phyloP scores from a whole-genome alignment of 108 stramenopile genomes.

The Nitzschia sp. region DNA sequence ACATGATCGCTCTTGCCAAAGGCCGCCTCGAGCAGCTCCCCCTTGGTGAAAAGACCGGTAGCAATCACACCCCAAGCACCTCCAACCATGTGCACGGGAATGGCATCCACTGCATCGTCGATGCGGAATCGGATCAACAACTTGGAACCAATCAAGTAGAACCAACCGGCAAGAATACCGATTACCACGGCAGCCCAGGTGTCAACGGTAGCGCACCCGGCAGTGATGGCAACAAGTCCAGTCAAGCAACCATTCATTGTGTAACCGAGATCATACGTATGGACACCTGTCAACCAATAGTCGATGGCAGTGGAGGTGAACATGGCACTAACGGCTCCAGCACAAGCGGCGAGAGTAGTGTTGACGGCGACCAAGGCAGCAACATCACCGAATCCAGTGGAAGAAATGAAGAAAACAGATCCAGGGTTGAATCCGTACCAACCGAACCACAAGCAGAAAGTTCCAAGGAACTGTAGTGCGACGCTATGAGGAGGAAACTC shows the following conservation, averaged over 20 bases:
- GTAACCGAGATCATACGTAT: constrained; percentile 34
- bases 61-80: constrained; percentile 88
- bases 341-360: constrained; percentile 66
- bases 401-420: constrained; percentile 60
- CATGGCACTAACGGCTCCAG: constrained; percentile 64
- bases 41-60: constrained; percentile 68
- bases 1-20: constrained; percentile 41
- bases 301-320: constrained; percentile 54
- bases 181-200: constrained; percentile 84
- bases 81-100: constrained; percentile 79
- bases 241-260: constrained; percentile 73
- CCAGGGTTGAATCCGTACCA: constrained; percentile 95
- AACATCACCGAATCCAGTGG: constrained; percentile 33
- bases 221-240: constrained; percentile 81
- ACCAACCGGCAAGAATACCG: constrained; percentile 73
- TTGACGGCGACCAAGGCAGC: constrained; percentile 80
- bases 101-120: constrained; percentile 93
- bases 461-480: constrained; percentile 43
- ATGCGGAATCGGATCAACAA: constrained; percentile 62
- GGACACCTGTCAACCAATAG: background rate
- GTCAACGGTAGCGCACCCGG: constrained; percentile 67
- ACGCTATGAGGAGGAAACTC: constrained; percentile 69
- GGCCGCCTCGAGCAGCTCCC: constrained; percentile 24
- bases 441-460: constrained; percentile 84
- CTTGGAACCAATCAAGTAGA: constrained; percentile 65